Percentiles rank a stretch among this genome's conserved stretches.
Conservation (phyloP, 345 rosid species). For the Lepidium aucheri region DNA sequence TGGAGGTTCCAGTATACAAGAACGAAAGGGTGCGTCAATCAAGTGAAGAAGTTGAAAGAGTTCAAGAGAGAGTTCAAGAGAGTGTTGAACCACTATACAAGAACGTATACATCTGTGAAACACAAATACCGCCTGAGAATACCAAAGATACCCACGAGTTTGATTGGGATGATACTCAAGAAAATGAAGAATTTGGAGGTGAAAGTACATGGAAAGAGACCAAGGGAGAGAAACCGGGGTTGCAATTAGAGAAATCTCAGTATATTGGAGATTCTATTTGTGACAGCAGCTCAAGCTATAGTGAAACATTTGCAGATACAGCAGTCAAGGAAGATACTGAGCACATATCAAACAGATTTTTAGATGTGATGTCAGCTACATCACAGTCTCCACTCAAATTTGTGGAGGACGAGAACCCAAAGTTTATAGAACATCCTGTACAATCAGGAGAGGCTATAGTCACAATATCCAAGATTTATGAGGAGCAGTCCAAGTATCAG, state of each 20-base stretch:
- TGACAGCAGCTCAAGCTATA: constrained; percentile 13
- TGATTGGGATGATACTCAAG: constrained; percentile 7
- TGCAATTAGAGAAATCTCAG: neutral
- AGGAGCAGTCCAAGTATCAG: constrained; percentile 5
- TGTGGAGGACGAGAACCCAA: constrained; percentile 5
- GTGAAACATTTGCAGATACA: constrained; percentile 5
- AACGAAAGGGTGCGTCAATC: constrained; percentile 1
- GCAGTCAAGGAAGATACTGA: neutral
- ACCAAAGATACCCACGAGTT: neutral
- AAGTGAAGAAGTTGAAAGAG: constrained; percentile 1
- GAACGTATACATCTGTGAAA: neutral
- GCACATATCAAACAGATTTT: neutral
- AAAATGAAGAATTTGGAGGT: neutral
- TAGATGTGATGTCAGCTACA: neutral
- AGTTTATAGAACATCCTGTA: neutral
- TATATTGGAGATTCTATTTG: neutral
- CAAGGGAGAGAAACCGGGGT: constrained; percentile 8
- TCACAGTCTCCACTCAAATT: neutral
- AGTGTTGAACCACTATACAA: neutral
- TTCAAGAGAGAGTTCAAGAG: neutral
- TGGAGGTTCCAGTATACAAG: constrained; percentile 2
- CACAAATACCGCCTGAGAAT: neutral
- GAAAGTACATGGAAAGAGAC: neutral
- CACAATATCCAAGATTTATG: neutral
- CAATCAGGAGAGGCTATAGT: constrained; percentile 3